A percentile compares a stretch with the other conserved stretches of the same genome.
These are phyloP conservation scores for Kuraishia piskuri DNA, from an alignment of 805 yeast species.

Conservation along the genomic window DNA sequence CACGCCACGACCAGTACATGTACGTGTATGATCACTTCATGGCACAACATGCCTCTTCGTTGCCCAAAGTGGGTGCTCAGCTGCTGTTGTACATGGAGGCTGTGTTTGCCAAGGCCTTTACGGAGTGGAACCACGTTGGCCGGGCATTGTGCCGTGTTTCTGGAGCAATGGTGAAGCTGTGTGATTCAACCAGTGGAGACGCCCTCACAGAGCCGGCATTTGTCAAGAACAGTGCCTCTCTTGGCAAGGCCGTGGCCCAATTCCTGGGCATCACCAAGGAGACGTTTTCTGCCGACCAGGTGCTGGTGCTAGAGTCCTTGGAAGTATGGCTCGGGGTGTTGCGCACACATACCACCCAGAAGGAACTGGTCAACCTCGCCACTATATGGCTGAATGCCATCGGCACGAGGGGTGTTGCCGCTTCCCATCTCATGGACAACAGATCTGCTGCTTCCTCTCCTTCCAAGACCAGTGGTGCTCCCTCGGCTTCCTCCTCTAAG, in stretches of 20 bases:
- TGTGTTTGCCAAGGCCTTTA: constrained; percentile 37
- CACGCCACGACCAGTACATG: constrained; percentile 56
- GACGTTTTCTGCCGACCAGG: constrained; percentile 50
- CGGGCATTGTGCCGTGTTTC: constrained; percentile 57
- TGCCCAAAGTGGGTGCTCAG: constrained; percentile 45
- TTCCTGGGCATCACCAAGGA: constrained; percentile 42
- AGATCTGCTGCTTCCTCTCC: not conserved
- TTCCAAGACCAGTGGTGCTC: too few species aligned
- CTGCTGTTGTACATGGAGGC: constrained; percentile 37
- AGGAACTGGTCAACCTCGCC: constrained; percentile 31
- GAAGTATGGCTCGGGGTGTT: constrained; percentile 45
- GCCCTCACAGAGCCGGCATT: not conserved
- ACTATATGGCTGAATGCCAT: constrained; percentile 41
- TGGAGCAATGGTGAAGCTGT: constrained; percentile 38
- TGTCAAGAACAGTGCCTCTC: constrained; percentile 14
- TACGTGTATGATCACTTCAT: constrained; percentile 47
- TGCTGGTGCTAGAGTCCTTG: constrained; percentile 49
- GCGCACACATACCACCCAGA: constrained; percentile 27
- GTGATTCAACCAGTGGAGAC: constrained; percentile 13
- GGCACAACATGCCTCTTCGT: constrained; percentile 18
- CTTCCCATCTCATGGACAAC: constrained; percentile 21
- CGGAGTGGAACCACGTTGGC: constrained; percentile 55
- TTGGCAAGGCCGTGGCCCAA: constrained; percentile 24
- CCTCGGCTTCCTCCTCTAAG: constrained; percentile 36
- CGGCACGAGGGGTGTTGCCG: constrained; percentile 50